phyloP scores from a whole-genome alignment of 2,329 filamentous ascomycete species.

The Paecilomyces sp. region DNA sequence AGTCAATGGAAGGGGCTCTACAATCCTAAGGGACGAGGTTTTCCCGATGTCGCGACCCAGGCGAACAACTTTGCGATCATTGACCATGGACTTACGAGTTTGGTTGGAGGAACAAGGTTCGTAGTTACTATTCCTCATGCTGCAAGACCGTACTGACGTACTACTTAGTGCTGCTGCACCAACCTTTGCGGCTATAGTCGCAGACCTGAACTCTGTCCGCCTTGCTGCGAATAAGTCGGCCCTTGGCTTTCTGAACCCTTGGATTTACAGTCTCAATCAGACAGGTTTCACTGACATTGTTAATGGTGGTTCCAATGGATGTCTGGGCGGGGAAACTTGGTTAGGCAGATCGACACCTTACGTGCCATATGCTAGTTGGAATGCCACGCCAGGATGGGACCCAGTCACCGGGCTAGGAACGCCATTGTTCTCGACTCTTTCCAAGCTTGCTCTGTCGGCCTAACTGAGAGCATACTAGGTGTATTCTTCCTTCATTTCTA shows the following conservation, averaged over 20 bases:
- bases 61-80: constrained; percentile 34
- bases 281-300: constrained; percentile 44
- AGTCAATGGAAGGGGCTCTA: constrained; percentile 40
- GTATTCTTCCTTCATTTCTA: neutral
- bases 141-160: constrained; percentile 4
- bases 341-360: constrained; percentile 25
- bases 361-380: constrained; percentile 44
- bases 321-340: constrained; percentile 28
- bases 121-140: constrained; percentile 6
- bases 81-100: constrained; percentile 26
- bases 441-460: constrained; percentile 8
- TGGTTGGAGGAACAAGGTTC: constrained; percentile 43
- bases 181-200: constrained; percentile 55
- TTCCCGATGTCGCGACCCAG: constrained; percentile 58
- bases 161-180: constrained; percentile 50
- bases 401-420: constrained; percentile 34
- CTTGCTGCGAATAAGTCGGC: constrained; percentile 46
- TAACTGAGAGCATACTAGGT: neutral
- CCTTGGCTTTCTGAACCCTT: constrained; percentile 57
- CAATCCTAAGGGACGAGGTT: constrained; percentile 49
- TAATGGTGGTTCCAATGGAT: constrained; percentile 40
- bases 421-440: constrained; percentile 18
- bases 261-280: constrained; percentile 46
- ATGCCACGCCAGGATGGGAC: constrained; percentile 40
- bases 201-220: constrained; percentile 58